Evolutionary conservation across 345 rosid genomes (phyloP), one percentile per base, ranked within the genome.

Genomic region (Tarenaya hassleriana): DNA sequence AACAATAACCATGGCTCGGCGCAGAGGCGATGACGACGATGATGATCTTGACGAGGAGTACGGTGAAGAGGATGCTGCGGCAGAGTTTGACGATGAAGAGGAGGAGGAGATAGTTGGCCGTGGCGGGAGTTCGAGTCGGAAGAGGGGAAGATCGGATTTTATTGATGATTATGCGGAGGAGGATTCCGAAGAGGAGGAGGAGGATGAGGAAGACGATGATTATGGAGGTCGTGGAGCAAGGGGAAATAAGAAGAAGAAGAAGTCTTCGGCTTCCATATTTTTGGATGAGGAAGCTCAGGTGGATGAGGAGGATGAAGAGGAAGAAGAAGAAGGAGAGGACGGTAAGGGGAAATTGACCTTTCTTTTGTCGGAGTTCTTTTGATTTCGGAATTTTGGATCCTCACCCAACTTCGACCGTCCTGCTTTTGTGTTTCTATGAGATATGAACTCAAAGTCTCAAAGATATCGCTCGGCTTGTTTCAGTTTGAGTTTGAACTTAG

Each of bases 121-220:
- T 16, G 63, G 68, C 16, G 51, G 52, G 6, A 54, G 63, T 8
- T 74, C 81, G 16, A 54, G 49, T 18, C 70, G 20, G 71, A 91
- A 91, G 81, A 61, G 98, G 58, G 61, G 76, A 64, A 78, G 96
- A 79, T 87, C 92, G n/a, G 68, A 57, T 47, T 87, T 77, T 52
- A 71, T 91, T 1, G 98, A 91, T 34, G 96, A 87, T 52, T 73
- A 61, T n/a, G 98, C 92, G 9, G 92, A 80, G 50, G 95, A 91
- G 67, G 98, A 91, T 3, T 87, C 81, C 1, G 81, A 81, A 29
- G 95, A 85, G 1, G 90, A 81, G 0, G 83, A 75, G 0, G 80
- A 83, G 0, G 82, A 83, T 7, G 85, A 77, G 0, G 98, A 83
- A 0, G 84, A 84, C 27, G 82, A 73, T 9, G 82, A 72, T 21